These are phyloP conservation scores for Endothia cerciana DNA, from an alignment of 2,329 filamentous ascomycete species.

Conservation along the genomic window DNA sequence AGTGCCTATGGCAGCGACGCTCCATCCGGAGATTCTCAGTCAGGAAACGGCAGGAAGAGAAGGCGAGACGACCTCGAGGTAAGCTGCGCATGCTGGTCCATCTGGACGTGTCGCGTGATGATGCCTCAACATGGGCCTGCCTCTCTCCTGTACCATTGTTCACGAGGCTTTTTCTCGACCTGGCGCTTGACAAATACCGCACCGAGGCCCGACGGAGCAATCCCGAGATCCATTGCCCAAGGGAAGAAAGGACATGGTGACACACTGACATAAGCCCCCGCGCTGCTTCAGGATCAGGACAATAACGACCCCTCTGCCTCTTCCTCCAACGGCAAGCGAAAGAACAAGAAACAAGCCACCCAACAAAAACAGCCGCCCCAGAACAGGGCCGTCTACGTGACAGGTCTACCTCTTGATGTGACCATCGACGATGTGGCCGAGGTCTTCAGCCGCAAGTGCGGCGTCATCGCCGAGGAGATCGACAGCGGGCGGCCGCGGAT, in stretches of 20 bases:
- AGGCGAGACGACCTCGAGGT: constrained; percentile 51
- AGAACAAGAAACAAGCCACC: constrained; percentile 48
- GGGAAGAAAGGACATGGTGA: constrained; percentile 22
- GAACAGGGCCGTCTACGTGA: constrained; percentile 93
- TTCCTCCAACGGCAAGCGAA: constrained; percentile 24
- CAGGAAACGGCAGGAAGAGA: constrained; percentile 43
- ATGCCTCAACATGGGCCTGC: constrained; percentile 19
- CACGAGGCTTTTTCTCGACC: neutral
- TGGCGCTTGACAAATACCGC: constrained; percentile 12
- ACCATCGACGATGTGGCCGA: constrained; percentile 80
- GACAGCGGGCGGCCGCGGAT: constrained; percentile 86
- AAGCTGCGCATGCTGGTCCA: constrained; percentile 40
- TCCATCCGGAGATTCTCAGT: constrained; percentile 31
- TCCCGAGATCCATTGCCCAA: constrained; percentile 14
- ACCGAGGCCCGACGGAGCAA: constrained; percentile 8
- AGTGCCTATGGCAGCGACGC: constrained; percentile 33
- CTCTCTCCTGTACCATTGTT: constrained; percentile 5
- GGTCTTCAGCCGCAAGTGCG: constrained; percentile 81
- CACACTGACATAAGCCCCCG: constrained; percentile 29
- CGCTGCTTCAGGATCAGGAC: constrained; percentile 35
- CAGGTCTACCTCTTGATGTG: constrained; percentile 79
- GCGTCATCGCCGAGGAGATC: constrained; percentile 92
- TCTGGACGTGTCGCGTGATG: constrained; percentile 26
- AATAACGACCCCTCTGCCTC: constrained; percentile 33
- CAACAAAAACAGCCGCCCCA: constrained; percentile 48